Evolutionary conservation across 2,329 filamentous ascomycete genomes (phyloP).

Genomic region (Ceratocystis albifundus): DNA sequence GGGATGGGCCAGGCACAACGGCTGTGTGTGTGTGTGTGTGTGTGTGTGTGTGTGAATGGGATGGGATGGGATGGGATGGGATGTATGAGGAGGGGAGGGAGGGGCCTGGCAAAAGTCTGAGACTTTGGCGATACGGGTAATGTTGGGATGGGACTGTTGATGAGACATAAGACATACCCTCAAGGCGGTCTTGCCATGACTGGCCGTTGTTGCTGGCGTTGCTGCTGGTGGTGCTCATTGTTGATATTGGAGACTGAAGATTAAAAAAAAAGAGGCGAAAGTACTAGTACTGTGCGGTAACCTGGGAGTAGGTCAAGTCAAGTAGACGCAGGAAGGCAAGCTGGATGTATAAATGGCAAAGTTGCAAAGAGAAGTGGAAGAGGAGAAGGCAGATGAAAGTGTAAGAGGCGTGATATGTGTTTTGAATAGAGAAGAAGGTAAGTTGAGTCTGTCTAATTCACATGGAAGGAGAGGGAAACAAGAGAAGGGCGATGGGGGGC

Average conservation of each 20-base stretch:
- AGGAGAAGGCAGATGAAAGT: not conserved
- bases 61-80: no score
- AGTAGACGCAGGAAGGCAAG: not conserved
- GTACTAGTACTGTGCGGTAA: not conserved
- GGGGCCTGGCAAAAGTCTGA: no score
- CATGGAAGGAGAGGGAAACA: constrained; percentile 4
- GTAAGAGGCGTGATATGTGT: not conserved
- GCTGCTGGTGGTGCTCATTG: constrained; percentile 25
- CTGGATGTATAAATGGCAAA: not conserved
- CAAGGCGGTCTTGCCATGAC: constrained; percentile 46
- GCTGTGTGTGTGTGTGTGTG: no score
- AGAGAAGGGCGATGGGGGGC: not conserved
- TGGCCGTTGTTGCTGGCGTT: constrained; percentile 22
- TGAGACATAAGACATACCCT: constrained; percentile 38
- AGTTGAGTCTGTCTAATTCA: not conserved
- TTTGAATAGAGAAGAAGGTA: not conserved
- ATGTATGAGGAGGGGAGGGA: no score
- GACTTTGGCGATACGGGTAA: no score
- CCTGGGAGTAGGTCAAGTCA: not conserved
- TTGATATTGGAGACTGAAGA: constrained; percentile 2
- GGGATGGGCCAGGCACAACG: no score
- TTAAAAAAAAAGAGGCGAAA: not conserved
- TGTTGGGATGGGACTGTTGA: not conserved
- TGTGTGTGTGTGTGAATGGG: no score
- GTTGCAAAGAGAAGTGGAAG: not conserved